phyloP scores from a whole-genome alignment of 2,329 filamentous ascomycete genomes.

The Neonectria punicea region DNA sequence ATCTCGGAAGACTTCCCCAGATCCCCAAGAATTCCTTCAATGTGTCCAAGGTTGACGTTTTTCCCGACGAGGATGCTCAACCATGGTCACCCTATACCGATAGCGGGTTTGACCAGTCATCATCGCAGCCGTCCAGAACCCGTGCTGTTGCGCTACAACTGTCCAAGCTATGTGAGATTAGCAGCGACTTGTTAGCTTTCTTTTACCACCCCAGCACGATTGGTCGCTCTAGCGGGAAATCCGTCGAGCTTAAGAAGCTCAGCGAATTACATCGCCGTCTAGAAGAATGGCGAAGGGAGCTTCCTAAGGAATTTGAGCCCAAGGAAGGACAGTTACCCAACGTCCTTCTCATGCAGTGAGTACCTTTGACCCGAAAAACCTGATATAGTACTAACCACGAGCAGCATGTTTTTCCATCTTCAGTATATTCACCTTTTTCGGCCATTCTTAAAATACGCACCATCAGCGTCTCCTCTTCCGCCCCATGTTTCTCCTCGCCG shows the following conservation, averaged over 20 bases:
- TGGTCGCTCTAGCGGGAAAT: slow-evolving; percentile 74
- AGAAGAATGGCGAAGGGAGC: slow-evolving; percentile 86
- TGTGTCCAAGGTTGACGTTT: slow-evolving; percentile 89
- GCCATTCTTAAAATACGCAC: slow-evolving; percentile 92
- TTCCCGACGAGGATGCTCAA: slow-evolving; percentile 86
- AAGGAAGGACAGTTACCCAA: slow-evolving; percentile 90
- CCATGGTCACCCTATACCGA: slow-evolving; percentile 92
- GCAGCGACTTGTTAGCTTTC: slow-evolving; percentile 85
- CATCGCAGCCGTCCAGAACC: slow-evolving; percentile 83
- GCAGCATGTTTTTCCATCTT: slow-evolving; percentile 96
- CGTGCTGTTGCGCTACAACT: slow-evolving; percentile 85
- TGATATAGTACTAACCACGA: slow-evolving; percentile 18
- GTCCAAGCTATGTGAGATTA: slow-evolving; percentile 89
- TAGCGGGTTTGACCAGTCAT: slow-evolving; percentile 76
- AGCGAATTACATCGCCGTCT: slow-evolving; percentile 90
- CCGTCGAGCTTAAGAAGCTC: slow-evolving; percentile 88
- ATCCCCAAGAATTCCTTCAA: slow-evolving; percentile 82
- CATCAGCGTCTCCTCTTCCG: slow-evolving; percentile 82
- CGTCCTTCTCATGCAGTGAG: slow-evolving; percentile 85
- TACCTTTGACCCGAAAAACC: slow-evolving; percentile 32
- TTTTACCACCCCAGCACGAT: slow-evolving; percentile 88
- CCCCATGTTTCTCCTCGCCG: slow-evolving; percentile 89
- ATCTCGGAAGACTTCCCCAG: slow-evolving; percentile 90
- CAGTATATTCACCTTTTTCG: slow-evolving; percentile 96
- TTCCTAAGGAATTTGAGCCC: slow-evolving; percentile 88